A percentile compares a stretch with the other conserved stretches of the same genome.
These are phyloP conservation scores for Picea glauca DNA, from an alignment of 75 land plant genomes.

Conservation along the genomic window DNA sequence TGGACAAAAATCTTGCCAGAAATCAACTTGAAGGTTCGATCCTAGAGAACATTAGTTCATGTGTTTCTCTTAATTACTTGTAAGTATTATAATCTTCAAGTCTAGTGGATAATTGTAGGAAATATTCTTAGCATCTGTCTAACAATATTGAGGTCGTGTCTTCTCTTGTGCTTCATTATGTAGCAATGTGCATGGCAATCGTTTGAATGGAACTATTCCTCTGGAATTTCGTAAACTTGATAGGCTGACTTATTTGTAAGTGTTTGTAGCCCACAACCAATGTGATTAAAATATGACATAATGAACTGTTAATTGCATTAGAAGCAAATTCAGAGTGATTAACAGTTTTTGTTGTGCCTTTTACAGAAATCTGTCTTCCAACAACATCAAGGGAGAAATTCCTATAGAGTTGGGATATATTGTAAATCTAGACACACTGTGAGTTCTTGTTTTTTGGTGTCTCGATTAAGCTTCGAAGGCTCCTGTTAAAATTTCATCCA, in stretches of 20 bases:
- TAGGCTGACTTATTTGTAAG: slow-evolving; percentile 93
- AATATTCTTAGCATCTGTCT: no score
- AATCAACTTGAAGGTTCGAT: slow-evolving; percentile 84
- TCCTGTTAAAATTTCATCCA: background rate
- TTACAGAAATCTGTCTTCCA: slow-evolving; percentile 72
- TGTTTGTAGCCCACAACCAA: background rate
- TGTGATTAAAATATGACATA: background rate
- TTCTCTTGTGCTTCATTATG: background rate
- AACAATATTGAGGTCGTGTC: background rate
- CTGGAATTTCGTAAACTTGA: slow-evolving; percentile 64
- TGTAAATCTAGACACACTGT: slow-evolving; percentile 85
- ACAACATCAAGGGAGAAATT: slow-evolving; percentile 61
- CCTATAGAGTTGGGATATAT: slow-evolving; percentile 84
- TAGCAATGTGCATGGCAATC: slow-evolving; percentile 76
- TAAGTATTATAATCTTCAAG: slow-evolving; percentile 20
- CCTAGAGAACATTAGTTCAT: slow-evolving; percentile 74
- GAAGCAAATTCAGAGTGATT: no score
- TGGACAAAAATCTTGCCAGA: slow-evolving; percentile 70
- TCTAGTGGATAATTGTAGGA: background rate
- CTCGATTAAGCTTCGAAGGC: background rate
- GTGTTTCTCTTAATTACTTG: slow-evolving; percentile 76
- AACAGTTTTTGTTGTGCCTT: background rate
- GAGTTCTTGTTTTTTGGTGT: slow-evolving; percentile 11
- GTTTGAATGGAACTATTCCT: slow-evolving; percentile 75
- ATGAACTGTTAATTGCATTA: background rate